These are phyloP conservation scores for Toxoplasma gondii DNA, from an alignment of 169 alveolate genomes.

Conservation along the genomic window DNA sequence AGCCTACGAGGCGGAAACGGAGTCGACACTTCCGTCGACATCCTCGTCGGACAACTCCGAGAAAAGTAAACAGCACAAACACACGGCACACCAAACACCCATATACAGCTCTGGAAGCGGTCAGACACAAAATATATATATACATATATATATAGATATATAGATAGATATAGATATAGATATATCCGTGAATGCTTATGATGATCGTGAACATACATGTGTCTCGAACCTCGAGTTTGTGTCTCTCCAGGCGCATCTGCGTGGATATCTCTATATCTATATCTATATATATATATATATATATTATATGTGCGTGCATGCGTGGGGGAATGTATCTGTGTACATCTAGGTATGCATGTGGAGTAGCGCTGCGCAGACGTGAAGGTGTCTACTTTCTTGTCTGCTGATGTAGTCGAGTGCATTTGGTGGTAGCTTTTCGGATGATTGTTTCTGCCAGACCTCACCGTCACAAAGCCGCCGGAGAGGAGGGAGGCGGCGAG, in stretches of 20 bases:
- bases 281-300: too few species aligned
- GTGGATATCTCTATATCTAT: background rate
- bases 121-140: background rate
- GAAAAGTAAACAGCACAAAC: background rate
- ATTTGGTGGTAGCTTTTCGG: background rate
- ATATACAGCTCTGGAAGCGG: background rate
- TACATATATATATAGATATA: background rate
- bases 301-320: background rate
- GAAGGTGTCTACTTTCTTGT: background rate
- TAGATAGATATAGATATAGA: background rate
- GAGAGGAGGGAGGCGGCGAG: background rate
- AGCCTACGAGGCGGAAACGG: background rate
- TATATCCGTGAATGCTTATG: background rate
- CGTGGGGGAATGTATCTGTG: too few species aligned
- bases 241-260: too few species aligned
- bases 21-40: background rate
- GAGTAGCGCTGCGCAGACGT: too few species aligned
- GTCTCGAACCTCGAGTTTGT: too few species aligned
- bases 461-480: background rate
- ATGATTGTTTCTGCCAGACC: background rate
- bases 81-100: background rate
- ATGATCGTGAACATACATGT: too few species aligned
- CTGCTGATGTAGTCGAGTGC: background rate
- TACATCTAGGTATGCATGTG: too few species aligned
- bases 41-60: conserved; percentile 12